Evolutionary conservation across 2,329 filamentous ascomycete genomes (phyloP).

Genomic region (Clarireedia monteithiana): DNA sequence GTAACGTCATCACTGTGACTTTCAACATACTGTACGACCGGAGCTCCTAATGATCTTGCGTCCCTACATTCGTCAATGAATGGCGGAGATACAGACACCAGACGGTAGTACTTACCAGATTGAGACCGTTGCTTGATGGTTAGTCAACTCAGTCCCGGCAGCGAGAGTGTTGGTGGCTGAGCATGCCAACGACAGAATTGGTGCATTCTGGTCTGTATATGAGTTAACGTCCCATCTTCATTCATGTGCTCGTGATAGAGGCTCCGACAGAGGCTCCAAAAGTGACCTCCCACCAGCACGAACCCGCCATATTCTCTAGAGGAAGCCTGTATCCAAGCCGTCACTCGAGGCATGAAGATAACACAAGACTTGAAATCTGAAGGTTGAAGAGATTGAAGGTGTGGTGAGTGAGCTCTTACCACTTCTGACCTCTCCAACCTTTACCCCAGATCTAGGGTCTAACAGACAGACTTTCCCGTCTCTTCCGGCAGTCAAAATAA

Average conservation of each 20-base stretch:
- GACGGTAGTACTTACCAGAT: slow-evolving; percentile 43
- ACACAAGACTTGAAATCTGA: background rate
- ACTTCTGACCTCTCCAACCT: slow-evolving; percentile 31
- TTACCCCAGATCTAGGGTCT: slow-evolving; percentile 52
- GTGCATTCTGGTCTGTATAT: slow-evolving; percentile 34
- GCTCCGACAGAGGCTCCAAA: background rate
- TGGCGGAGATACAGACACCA: background rate
- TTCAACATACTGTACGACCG: slow-evolving; percentile 50
- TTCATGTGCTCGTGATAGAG: background rate
- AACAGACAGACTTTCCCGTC: slow-evolving; percentile 60
- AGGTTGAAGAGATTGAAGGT: background rate
- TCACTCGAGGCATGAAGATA: slow-evolving; percentile 1
- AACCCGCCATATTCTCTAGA: background rate
- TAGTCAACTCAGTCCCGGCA: slow-evolving; percentile 64
- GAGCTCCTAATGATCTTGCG: slow-evolving; percentile 40
- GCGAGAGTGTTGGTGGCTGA: slow-evolving; percentile 53
- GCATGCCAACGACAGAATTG: slow-evolving; percentile 59
- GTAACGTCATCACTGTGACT: slow-evolving; percentile 63
- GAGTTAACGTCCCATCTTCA: background rate
- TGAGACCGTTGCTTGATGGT: slow-evolving; percentile 52
- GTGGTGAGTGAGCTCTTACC: slow-evolving; percentile 21
- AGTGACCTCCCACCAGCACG: background rate
- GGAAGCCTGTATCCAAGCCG: background rate
- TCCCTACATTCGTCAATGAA: slow-evolving; percentile 39
- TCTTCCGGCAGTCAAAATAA: slow-evolving; percentile 63